Conservation (phyloP, 176 grass and related monocot species). For the Eragrostis curvula region DNA sequence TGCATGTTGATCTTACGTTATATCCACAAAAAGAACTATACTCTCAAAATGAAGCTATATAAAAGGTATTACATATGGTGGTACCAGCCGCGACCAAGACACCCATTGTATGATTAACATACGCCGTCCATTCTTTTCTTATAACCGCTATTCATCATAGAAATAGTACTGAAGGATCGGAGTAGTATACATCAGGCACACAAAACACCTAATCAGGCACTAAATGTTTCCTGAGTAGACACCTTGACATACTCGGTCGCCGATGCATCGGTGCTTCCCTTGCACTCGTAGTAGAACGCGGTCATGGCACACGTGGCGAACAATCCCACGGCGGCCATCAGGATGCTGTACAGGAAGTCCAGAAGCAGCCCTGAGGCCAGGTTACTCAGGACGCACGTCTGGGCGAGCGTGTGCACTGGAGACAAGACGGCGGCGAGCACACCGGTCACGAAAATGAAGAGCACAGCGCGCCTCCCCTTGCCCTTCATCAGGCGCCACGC, state of each 20-base stretch:
- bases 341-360: not conserved
- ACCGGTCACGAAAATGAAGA: not conserved
- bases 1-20: too few relatives aligned
- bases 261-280: not conserved
- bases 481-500: slow-evolving; percentile 23
- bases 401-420: not conserved
- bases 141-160: too few relatives aligned
- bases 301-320: slow-evolving; percentile 20
- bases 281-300: slow-evolving; percentile 42
- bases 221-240: not conserved
- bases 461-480: not conserved
- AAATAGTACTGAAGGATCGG: too few relatives aligned
- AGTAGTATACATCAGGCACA: too few relatives aligned
- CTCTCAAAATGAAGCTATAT: too few relatives aligned
- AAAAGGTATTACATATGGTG: too few relatives aligned
- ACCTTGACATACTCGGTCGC: not conserved
- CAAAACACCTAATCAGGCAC: not conserved
- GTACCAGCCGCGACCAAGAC: too few relatives aligned
- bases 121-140: too few relatives aligned
- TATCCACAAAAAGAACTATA: too few relatives aligned
- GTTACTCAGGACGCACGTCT: not conserved
- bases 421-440: not conserved
- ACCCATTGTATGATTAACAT: too few relatives aligned
- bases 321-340: not conserved
- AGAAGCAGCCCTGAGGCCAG: slow-evolving; percentile 8